A percentile compares a stretch with the other conserved stretches of the same genome.
phyloP scores from a whole-genome alignment of 495 filamentous ascomycete genomes.

The Penicillium angulare region DNA sequence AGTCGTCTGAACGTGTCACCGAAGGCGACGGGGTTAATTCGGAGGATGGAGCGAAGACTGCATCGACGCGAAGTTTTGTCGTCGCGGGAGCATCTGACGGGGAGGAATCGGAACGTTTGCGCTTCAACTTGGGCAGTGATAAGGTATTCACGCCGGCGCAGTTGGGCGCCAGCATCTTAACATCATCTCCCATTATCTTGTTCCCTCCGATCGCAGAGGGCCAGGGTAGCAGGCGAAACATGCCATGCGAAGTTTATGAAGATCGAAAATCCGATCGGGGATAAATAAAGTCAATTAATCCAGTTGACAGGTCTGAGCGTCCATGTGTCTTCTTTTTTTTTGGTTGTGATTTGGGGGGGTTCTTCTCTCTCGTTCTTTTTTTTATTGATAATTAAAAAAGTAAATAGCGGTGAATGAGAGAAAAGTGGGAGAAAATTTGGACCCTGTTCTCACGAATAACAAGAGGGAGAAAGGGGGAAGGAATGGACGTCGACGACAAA shows the following conservation, averaged over 20 bases:
- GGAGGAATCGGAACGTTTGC: conserved; percentile 49
- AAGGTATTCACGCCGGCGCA: conserved; percentile 38
- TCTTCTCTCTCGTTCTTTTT: background rate
- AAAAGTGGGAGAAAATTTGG: background rate
- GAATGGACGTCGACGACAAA: conserved; percentile 30
- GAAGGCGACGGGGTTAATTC: conserved; percentile 3
- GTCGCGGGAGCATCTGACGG: conserved; percentile 33
- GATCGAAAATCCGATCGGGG: background rate
- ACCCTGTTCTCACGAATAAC: no score
- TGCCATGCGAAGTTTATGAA: conserved; percentile 37
- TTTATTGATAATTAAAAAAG: conserved; percentile 3
- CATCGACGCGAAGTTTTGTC: conserved; percentile 33
- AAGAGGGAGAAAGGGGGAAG: conserved; percentile 14
- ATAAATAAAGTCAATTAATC: conserved; percentile 4
- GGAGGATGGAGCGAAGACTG: background rate
- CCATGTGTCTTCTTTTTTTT: background rate
- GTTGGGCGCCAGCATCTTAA: conserved; percentile 40
- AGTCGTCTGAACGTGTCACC: background rate
- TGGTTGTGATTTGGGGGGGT: no score
- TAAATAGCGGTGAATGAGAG: background rate
- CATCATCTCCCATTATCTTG: conserved; percentile 49
- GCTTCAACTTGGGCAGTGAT: conserved; percentile 50
- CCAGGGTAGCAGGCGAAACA: conserved; percentile 58
- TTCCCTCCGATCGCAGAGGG: conserved; percentile 54
- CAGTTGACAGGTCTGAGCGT: background rate